Evolutionary conservation across 2,329 filamentous ascomycete genomes (phyloP).

Genomic region (Sporothrix pallida): DNA sequence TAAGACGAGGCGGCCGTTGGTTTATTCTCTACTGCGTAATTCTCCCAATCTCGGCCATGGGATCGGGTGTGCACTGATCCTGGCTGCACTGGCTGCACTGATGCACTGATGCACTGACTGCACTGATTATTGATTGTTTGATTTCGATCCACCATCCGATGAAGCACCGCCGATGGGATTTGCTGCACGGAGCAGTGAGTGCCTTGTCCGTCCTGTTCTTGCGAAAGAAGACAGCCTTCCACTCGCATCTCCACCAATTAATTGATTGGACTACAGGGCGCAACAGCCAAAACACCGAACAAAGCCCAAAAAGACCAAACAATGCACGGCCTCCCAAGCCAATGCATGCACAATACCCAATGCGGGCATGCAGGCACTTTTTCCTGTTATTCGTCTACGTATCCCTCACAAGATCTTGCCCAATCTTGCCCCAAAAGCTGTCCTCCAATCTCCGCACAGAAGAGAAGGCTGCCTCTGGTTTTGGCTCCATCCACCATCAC

Average conservation of each 20-base stretch:
- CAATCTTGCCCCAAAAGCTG: not conserved
- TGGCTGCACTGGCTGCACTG: not conserved
- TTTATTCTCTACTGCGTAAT: not conserved
- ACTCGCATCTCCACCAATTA: too few species aligned
- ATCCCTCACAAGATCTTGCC: not conserved
- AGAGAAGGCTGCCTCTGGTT: conserved; percentile 10
- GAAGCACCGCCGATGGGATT: too few species aligned
- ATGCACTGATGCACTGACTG: not conserved
- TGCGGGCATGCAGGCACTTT: not conserved
- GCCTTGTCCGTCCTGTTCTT: too few species aligned
- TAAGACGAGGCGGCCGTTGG: not conserved
- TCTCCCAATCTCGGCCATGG: not conserved
- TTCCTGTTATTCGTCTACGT: not conserved
- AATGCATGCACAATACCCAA: not conserved
- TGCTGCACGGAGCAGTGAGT: too few species aligned
- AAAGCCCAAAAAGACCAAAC: not conserved
- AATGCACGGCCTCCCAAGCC: conserved; percentile 1
- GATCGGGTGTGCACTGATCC: not conserved
- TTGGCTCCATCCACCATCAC: not conserved
- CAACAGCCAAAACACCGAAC: not conserved
- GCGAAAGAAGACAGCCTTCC: too few species aligned
- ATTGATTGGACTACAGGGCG: not conserved
- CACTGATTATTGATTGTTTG: too few species aligned
- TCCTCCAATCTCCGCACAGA: conserved; percentile 2
- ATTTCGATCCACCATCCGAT: too few species aligned